Percentiles rank a stretch among this genome's conserved stretches.
These are phyloP conservation scores for Pseudogymnoascus sp. DNA, from an alignment of 2,329 filamentous ascomycete species.

Conservation along the genomic window DNA sequence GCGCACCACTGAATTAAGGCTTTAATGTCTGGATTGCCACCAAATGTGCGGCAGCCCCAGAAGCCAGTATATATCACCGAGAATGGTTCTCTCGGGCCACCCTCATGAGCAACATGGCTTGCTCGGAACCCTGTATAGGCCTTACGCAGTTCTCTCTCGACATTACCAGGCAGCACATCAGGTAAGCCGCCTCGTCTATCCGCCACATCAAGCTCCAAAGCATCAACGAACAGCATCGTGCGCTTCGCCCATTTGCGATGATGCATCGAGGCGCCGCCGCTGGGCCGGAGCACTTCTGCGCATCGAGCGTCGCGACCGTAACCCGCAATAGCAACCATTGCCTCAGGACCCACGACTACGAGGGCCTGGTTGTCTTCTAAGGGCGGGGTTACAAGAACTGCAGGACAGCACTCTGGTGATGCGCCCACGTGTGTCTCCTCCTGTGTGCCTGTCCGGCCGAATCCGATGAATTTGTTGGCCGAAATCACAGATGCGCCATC, in stretches of 20 bases:
- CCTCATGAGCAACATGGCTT: background rate
- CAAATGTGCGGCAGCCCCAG: background rate
- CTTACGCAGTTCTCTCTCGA: background rate
- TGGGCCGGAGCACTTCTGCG: background rate
- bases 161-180: background rate
- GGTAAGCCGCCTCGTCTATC: background rate
- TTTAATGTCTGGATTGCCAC: background rate
- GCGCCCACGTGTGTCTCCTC: background rate
- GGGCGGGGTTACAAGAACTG: background rate
- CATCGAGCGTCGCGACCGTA: background rate
- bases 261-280: background rate
- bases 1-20: background rate
- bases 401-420: background rate
- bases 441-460: background rate
- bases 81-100: background rate
- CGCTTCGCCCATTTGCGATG: background rate
- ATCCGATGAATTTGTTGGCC: background rate
- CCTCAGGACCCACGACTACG: background rate
- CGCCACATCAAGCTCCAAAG: background rate
- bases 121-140: background rate
- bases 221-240: background rate
- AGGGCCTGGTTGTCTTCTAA: background rate
- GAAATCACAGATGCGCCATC: background rate
- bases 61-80: conserved; percentile 4
- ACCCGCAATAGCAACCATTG: background rate